Base-by-base conservation (phyloP, 352 stramenopile species). In the Nothophytophthora sp. region DNA sequence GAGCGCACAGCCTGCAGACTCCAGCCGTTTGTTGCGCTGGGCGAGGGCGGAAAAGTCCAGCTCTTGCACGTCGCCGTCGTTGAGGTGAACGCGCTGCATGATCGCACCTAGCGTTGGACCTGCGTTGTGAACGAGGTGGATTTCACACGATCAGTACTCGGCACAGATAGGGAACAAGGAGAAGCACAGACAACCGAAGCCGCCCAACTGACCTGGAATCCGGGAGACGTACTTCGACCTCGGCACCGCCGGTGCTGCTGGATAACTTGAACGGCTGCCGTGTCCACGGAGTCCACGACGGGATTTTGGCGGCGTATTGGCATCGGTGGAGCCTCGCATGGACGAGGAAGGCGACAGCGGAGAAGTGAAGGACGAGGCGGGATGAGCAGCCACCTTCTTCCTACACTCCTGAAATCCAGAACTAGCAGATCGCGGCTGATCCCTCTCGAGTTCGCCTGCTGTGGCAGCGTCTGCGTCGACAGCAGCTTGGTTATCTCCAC, bases 31-130 rank as follows among this genome's bases (percentile, higher is more conserved):
- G 49, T 87, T 81, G 38, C 59, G 67, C 38, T 71, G 58, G 7
- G 77, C 62, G 7, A 89, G 51, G 37, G 73, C 68, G 7, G 81
- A 88, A 29, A 92, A 90, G 34, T 92, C 78, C 19, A 92, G 67
- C 42, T 90, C 78, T 13, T 63, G 63, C 16, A 88, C 65, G 44
- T 86, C 63, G 23, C 75, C 73, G 60, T 89, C 67, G 55, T 92
- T 90, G 22, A 70, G 40, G 7, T 71, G 63, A 25, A 92, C 75
- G 11, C 60, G 60, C 25, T 83, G 63, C 41, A 92, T 62, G 32
- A 87, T 69, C 1, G 47, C 66, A 1, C 54, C 76, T 0, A 92
- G 64, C 15, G 78, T 92, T 35, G 76, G 72, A 36, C 74, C 81
- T 73, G 56, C 29, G 9, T 3, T 16, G 29, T 5, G 9, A 15